These are phyloP conservation scores for Vanderwaltozyma tropicalis DNA, from an alignment of 805 yeast genomes.

Conservation along the genomic window DNA sequence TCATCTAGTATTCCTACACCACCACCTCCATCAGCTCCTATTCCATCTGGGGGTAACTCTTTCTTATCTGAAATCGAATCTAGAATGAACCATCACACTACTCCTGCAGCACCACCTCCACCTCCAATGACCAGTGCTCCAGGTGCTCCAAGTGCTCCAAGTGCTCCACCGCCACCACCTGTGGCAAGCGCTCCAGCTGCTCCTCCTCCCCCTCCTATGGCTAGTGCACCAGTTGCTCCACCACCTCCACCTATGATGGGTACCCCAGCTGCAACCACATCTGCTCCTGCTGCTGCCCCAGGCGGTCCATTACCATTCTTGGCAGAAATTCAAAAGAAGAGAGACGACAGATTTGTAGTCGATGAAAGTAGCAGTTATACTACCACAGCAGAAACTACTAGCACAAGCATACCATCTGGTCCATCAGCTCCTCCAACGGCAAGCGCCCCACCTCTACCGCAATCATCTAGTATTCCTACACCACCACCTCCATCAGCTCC, in stretches of 20 bases:
- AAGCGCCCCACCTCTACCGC: conserved; percentile 8
- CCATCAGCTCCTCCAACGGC: conserved; percentile 12
- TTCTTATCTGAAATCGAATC: conserved; percentile 25
- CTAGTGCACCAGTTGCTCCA: conserved; percentile 10
- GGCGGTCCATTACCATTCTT: conserved; percentile 40
- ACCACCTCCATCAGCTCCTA: conserved; percentile 10
- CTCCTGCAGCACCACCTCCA: conserved; percentile 13
- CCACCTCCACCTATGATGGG: conserved; percentile 22
- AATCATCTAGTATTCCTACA: conserved; percentile 12
- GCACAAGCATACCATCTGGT: conserved; percentile 9
- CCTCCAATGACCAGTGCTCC: conserved; percentile 15
- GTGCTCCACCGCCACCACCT: conserved; percentile 15
- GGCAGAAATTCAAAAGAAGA: conserved; percentile 39
- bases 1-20: conserved; percentile 12
- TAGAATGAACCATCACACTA: conserved; percentile 26
- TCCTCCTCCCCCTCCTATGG: conserved; percentile 16
- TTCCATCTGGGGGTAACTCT: conserved; percentile 15
- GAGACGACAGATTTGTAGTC: conserved; percentile 39
- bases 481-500: conserved; percentile 11
- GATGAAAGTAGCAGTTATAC: conserved; percentile 27
- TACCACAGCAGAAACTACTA: conserved; percentile 16
- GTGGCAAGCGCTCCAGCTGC: conserved; percentile 13
- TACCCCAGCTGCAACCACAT: conserved; percentile 1
- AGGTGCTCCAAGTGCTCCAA: conserved; percentile 15
- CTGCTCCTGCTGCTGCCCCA: conserved; percentile 13